Conservation (phyloP, 2,329 filamentous ascomycete species). For the Sclerotinia glacialis region DNA sequence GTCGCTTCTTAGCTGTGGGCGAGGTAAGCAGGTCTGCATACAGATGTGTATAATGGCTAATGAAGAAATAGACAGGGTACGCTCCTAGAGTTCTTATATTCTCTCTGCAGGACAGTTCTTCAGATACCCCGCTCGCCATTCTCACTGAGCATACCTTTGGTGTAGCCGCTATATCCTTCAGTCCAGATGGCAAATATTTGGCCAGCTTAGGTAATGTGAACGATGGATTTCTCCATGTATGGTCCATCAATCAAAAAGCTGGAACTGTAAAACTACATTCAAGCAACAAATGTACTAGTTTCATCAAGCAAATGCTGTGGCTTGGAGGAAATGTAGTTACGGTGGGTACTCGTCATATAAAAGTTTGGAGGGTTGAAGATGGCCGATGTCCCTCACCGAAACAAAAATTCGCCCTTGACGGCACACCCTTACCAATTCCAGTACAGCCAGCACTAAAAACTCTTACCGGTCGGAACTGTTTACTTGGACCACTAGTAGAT, state of each 20-base stretch:
- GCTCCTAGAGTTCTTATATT: conserved; percentile 89
- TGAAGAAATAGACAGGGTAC: conserved; percentile 68
- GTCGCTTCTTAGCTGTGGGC: conserved; percentile 83
- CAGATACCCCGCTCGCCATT: conserved; percentile 78
- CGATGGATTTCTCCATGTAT: conserved; percentile 91
- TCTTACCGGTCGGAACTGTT: conserved; percentile 79
- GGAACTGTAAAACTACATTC: conserved; percentile 76
- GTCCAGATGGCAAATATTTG: conserved; percentile 77
- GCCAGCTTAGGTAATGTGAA: conserved; percentile 86
- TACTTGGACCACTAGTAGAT: conserved; percentile 79
- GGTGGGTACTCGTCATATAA: conserved; percentile 85
- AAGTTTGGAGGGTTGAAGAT: conserved; percentile 86
- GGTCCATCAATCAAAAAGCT: conserved; percentile 79
- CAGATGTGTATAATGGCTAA: conserved; percentile 31
- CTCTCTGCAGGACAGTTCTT: conserved; percentile 73
- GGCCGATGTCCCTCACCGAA: conserved; percentile 60
- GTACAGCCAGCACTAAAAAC: conserved; percentile 58
- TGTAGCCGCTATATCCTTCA: conserved; percentile 86
- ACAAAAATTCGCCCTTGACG: conserved; percentile 52
- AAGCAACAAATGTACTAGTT: conserved; percentile 90
- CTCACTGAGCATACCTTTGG: conserved; percentile 89
- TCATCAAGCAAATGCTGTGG: conserved; percentile 85
- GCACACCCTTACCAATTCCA: conserved; percentile 39
- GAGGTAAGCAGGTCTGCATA: conserved; percentile 55
- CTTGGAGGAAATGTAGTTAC: conserved; percentile 81